phyloP scores from a whole-genome alignment of 2,329 filamentous ascomycete species.

The Colletotrichum tamarilloi region DNA sequence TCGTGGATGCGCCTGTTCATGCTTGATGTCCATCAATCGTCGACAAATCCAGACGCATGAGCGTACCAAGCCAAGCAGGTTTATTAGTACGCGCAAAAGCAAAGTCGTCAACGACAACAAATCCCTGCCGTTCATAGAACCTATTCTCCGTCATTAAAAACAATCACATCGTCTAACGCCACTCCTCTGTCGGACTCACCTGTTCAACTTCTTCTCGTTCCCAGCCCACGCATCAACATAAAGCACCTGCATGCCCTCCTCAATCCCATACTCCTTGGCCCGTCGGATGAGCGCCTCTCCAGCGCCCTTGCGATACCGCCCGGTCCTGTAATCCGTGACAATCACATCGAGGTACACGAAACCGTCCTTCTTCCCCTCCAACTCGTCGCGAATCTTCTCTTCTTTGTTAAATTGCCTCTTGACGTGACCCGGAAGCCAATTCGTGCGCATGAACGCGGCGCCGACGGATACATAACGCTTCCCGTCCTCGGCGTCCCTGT shows the following conservation, averaged over 20 bases:
- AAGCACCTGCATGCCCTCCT: slow-evolving; percentile 34
- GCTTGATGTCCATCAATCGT: background rate
- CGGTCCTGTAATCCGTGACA: slow-evolving; percentile 34
- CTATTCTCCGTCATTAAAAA: background rate
- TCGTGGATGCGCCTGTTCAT: background rate
- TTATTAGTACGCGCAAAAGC: background rate
- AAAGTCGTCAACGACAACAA: background rate
- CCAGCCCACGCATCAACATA: slow-evolving; percentile 45
- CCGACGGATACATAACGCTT: slow-evolving; percentile 17
- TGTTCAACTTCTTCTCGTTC: slow-evolving; percentile 38
- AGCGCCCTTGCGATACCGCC: slow-evolving; percentile 16
- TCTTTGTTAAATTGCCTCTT: background rate
- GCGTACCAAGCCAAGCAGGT: background rate
- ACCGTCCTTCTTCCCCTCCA: slow-evolving; percentile 13
- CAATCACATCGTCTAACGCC: too few relatives aligned
- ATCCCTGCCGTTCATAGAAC: slow-evolving; percentile 2
- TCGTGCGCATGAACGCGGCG: slow-evolving; percentile 11
- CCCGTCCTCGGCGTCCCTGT: slow-evolving; percentile 3
- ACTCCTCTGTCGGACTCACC: background rate
- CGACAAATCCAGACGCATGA: background rate
- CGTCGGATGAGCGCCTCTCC: slow-evolving; percentile 30
- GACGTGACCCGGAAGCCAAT: slow-evolving; percentile 34
- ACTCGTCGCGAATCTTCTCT: background rate
- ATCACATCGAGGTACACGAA: slow-evolving; percentile 37
- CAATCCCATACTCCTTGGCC: slow-evolving; percentile 18